Evolutionary conservation across 805 yeast species (phyloP), one percentile per base, ranked within the genome.

Genomic region (Schizosaccharomyces pombe): DNA sequence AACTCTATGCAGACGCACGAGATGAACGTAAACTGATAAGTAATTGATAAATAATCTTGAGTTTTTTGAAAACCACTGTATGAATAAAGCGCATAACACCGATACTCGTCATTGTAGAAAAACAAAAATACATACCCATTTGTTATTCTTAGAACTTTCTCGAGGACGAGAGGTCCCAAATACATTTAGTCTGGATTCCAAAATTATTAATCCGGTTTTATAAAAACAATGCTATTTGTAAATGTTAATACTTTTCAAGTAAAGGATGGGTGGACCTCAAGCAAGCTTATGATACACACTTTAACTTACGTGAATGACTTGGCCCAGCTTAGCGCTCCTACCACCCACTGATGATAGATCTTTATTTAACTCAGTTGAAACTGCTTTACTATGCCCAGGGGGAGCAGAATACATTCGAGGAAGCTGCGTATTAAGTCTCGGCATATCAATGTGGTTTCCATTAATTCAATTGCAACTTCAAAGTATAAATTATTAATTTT

Each of bases 201-300:
- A 56, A 37, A 70, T 60, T 26, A 69, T 60, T 51, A 66, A 65
- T 26, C 66, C 70, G 29, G 70, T 63, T 56, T 70, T 70, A 22
- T 65, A 54, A 60, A 66, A 70, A 61, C 67, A 68, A 60, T 69
- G 68, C 64, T 68, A 43, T 16, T 14, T 14, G 28, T 14, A 2
- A 28, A 24, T 22, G 43, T 32, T 31, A 34, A 47, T 4, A 43
- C 26, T 19, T 16, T 34, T 34, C 9, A n/a, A 34, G 26, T n/a
- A n/a, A n/a, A n/a, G n/a, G n/a, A n/a, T n/a, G n/a, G n/a, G n/a
- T n/a, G n/a, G n/a, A n/a, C n/a, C n/a, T n/a, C n/a, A n/a, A n/a
- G n/a, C n/a, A n/a, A n/a, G n/a, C n/a, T n/a, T n/a, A n/a, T n/a
- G n/a, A n/a, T n/a, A n/a, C 1, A 19, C 14, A 32, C 12, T 4